Conservation (phyloP, 2,329 filamentous ascomycete species). For the Neoscytalidium dimidiatum region DNA sequence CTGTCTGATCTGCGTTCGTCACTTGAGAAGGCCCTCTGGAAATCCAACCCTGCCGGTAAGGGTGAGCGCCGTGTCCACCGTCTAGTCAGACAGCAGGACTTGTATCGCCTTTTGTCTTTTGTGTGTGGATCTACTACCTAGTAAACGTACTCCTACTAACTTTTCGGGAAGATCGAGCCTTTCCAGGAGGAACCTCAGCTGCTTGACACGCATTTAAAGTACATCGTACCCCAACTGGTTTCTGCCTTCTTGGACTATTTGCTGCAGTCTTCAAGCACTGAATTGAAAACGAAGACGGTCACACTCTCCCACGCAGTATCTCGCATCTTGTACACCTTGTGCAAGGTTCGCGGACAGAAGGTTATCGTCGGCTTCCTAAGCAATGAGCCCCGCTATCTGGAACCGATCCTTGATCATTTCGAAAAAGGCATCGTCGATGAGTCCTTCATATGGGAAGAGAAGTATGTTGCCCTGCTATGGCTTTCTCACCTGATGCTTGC, state of each 20-base stretch:
- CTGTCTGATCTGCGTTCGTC: slow-evolving; percentile 34
- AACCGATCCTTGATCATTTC: slow-evolving; percentile 74
- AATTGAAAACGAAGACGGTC: slow-evolving; percentile 11
- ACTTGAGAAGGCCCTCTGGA: slow-evolving; percentile 41
- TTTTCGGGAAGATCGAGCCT: slow-evolving; percentile 63
- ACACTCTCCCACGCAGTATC: slow-evolving; percentile 63
- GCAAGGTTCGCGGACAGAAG: slow-evolving; percentile 92
- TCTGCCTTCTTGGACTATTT: slow-evolving; percentile 70
- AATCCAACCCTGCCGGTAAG: slow-evolving; percentile 27
- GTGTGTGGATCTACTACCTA: slow-evolving; percentile 23
- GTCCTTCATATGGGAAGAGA: slow-evolving; percentile 73
- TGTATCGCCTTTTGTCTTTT: slow-evolving; percentile 40
- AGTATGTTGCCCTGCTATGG: slow-evolving; percentile 87
- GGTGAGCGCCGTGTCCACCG: slow-evolving; percentile 34
- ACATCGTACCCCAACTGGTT: slow-evolving; percentile 72
- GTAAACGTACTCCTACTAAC: slow-evolving; percentile 2
- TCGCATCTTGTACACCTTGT: slow-evolving; percentile 82
- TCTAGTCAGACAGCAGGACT: slow-evolving; percentile 40
- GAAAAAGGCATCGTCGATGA: slow-evolving; percentile 56
- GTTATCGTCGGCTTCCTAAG: slow-evolving; percentile 88
- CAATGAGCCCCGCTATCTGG: slow-evolving; percentile 84
- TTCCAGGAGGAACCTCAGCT: slow-evolving; percentile 97
- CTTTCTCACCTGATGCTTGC: slow-evolving; percentile 59
- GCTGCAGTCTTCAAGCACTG: not conserved
- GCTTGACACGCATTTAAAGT: slow-evolving; percentile 79